Conservation (phyloP, 768 basidiomycete genomes). For the Albatrellus ellisii region DNA sequence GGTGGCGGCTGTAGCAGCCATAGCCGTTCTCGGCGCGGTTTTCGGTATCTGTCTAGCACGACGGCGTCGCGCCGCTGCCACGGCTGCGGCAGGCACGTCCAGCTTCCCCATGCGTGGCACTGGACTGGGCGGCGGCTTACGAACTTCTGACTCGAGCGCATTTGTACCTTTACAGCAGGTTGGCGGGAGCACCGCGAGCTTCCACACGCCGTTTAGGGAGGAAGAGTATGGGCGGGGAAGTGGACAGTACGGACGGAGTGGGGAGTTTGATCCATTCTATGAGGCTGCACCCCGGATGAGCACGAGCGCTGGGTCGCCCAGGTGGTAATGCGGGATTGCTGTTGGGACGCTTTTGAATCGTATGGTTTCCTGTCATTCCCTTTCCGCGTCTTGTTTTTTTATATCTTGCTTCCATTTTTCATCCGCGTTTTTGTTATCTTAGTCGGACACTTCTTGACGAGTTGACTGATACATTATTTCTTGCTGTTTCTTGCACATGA, state of each 20-base stretch:
- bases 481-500: no score
- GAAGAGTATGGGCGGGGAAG: constrained; percentile 12
- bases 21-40: constrained; percentile 37
- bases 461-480: no score
- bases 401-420: no score
- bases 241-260: constrained; percentile 16
- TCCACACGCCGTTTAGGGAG: constrained; percentile 26
- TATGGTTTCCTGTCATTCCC: no score
- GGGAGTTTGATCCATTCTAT: constrained; percentile 26
- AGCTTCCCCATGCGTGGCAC: constrained; percentile 27
- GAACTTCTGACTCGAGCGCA: constrained; percentile 52
- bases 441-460: no score
- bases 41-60: constrained; percentile 39
- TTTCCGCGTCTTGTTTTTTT: no score
- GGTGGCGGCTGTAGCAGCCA: constrained; percentile 37
- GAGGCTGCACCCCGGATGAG: constrained; percentile 18
- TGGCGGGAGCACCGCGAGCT: constrained; percentile 34
- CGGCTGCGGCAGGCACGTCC: constrained; percentile 12
- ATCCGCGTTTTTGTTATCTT: no score
- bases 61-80: constrained; percentile 30
- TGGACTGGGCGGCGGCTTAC: constrained; percentile 20
- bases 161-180: constrained; percentile 62
- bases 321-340: constrained; percentile 3
- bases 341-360: no score
- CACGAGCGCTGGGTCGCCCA: constrained; percentile 9